Evolutionary conservation across 2,329 filamentous ascomycete species (phyloP).

Genomic region (Metarhizium sp.): DNA sequence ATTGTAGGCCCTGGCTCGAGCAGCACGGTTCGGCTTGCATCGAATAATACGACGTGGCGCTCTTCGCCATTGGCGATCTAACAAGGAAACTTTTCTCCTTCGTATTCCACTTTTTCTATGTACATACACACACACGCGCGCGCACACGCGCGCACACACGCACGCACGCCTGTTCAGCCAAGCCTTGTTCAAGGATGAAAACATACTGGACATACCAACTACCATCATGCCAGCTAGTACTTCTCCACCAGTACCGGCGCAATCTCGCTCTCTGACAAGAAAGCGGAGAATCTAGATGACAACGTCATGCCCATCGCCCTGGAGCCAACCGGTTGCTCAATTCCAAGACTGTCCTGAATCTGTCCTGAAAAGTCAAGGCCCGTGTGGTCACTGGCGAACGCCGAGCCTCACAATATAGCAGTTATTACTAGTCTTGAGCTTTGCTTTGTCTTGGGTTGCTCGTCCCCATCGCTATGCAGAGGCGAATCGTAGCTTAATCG

Average conservation of each 20-base stretch:
- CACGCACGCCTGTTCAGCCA: background rate
- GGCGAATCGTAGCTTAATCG: background rate
- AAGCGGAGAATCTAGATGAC: background rate
- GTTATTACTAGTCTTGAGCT: no score
- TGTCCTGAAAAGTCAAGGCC: background rate
- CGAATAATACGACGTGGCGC: background rate
- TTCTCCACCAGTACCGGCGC: background rate
- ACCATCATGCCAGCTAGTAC: background rate
- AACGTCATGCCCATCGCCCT: background rate
- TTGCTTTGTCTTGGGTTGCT: no score
- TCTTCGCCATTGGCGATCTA: background rate
- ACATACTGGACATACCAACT: background rate
- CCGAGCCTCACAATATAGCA: no score
- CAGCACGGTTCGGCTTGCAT: background rate
- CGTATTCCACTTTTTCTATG: background rate
- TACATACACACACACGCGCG: no score
- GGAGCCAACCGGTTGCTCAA: background rate
- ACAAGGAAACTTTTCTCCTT: background rate
- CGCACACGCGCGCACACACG: no score
- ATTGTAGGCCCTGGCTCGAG: background rate
- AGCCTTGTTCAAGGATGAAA: background rate
- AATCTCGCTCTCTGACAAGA: background rate
- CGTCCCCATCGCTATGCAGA: background rate
- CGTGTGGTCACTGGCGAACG: background rate
- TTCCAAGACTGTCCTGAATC: background rate